phyloP scores from a whole-genome alignment of 352 stramenopile species.

The Pythium grandisporangium region DNA sequence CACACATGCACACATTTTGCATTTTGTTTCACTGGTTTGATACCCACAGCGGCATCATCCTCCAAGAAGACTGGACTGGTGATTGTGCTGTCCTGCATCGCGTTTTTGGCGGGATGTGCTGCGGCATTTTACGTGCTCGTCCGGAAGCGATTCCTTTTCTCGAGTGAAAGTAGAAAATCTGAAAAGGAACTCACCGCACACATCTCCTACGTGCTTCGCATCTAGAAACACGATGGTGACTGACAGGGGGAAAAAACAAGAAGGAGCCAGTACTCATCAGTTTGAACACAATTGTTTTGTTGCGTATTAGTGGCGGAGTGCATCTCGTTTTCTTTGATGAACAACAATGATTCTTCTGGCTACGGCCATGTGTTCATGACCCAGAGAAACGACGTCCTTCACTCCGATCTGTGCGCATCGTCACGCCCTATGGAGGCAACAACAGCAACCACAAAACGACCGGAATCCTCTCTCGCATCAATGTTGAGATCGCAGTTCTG shows the following conservation, averaged over 20 bases:
- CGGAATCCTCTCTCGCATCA: too few species aligned
- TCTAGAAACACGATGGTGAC: constrained; percentile 8
- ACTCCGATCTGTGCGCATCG: background rate
- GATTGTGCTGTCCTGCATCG: constrained; percentile 24
- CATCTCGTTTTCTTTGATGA: background rate
- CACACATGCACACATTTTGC: background rate
- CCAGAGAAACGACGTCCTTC: background rate
- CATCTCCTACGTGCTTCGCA: constrained; percentile 38
- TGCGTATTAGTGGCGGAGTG: background rate
- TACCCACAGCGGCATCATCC: background rate
- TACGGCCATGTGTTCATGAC: background rate
- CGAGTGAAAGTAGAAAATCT: constrained; percentile 22
- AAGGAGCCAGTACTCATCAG: too few species aligned
- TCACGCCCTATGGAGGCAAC: constrained; percentile 5
- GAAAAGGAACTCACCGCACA: constrained; percentile 46
- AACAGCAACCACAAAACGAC: too few species aligned
- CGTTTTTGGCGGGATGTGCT: constrained; percentile 34
- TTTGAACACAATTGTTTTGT: background rate
- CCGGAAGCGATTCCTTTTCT: constrained; percentile 24
- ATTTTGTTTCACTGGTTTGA: background rate
- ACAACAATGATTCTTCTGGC: background rate
- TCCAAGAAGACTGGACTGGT: constrained; percentile 16
- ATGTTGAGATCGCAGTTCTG: background rate
- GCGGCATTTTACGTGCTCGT: constrained; percentile 28
- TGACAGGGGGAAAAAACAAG: too few species aligned